Conservation (phyloP, 495 filamentous ascomycete genomes). For the Penicillium alfredii region DNA sequence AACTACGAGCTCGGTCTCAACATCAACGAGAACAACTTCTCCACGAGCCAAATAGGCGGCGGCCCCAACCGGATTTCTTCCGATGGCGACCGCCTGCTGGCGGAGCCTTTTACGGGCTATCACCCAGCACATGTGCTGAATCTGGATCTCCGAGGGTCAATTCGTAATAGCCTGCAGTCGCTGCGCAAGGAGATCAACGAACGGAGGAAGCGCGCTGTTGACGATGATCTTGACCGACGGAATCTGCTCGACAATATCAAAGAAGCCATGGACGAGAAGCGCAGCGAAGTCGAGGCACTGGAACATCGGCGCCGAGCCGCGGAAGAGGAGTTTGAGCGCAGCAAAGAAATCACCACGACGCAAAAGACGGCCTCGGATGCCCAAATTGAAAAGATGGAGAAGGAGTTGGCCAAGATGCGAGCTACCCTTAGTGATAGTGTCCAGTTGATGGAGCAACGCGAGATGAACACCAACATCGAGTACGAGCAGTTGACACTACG, state of each 20-base stretch:
- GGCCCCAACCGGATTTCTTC: slow-evolving; percentile 44
- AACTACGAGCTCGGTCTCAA: slow-evolving; percentile 78
- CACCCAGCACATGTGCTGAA: slow-evolving; percentile 82
- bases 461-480: slow-evolving; percentile 96
- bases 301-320: slow-evolving; percentile 77
- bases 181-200: slow-evolving; percentile 86
- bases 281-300: slow-evolving; percentile 84
- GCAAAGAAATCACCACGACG: slow-evolving; percentile 79
- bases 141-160: slow-evolving; percentile 72
- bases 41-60: slow-evolving; percentile 61
- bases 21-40: slow-evolving; percentile 71
- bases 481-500: slow-evolving; percentile 85
- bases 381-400: slow-evolving; percentile 98
- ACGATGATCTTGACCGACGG: slow-evolving; percentile 83
- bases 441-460: slow-evolving; percentile 86
- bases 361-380: slow-evolving; percentile 83
- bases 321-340: slow-evolving; percentile 89
- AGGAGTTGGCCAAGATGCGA: slow-evolving; percentile 89
- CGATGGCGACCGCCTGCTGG: slow-evolving; percentile 62
- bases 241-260: slow-evolving; percentile 88
- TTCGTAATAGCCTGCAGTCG: slow-evolving; percentile 69
- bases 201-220: slow-evolving; percentile 70
- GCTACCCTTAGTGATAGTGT: slow-evolving; percentile 78
- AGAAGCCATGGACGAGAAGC: slow-evolving; percentile 92
- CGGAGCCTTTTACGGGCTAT: slow-evolving; percentile 77